phyloP scores from a whole-genome alignment of 164 flowering plant species.

The Warburgia ugandensis region DNA sequence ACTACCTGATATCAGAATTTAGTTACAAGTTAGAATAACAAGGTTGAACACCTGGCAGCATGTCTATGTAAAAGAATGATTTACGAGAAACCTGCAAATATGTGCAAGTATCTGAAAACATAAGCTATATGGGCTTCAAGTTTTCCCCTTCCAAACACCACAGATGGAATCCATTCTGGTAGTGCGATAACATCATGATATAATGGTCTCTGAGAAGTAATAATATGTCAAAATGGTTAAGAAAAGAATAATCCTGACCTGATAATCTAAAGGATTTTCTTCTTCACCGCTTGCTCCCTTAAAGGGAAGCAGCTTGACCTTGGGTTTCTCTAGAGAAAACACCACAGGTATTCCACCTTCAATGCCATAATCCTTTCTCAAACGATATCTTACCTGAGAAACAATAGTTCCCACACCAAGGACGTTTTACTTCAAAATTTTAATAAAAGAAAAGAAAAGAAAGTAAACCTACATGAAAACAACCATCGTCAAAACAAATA shows the following conservation, averaged over 20 bases:
- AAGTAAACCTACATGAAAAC: neutral
- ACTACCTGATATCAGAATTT: conserved; percentile 46
- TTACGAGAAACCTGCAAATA: too few relatives aligned
- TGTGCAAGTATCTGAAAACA: too few relatives aligned
- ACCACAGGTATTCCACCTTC: conserved; percentile 95
- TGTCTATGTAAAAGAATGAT: neutral
- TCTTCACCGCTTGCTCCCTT: conserved; percentile 73
- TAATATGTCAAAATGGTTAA: neutral
- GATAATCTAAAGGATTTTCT: conserved; percentile 93
- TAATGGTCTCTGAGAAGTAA: neutral
- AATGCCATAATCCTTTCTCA: conserved; percentile 76
- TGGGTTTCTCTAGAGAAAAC: conserved; percentile 93
- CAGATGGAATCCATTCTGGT: too few relatives aligned
- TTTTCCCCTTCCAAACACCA: conserved; percentile 1
- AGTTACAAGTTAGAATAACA: conserved; percentile 7
- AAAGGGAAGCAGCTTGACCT: conserved; percentile 87
- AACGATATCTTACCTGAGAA: conserved; percentile 71
- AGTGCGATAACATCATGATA: too few relatives aligned
- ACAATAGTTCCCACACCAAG: neutral
- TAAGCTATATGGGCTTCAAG: too few relatives aligned
- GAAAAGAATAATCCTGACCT: conserved; percentile 31
- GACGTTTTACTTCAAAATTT: neutral
- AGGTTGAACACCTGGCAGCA: neutral
- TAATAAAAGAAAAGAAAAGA: too few relatives aligned
- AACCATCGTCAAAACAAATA: neutral